Evolutionary conservation across 2,329 filamentous ascomycete genomes (phyloP).

Genomic region (Colletotrichum magnum): DNA sequence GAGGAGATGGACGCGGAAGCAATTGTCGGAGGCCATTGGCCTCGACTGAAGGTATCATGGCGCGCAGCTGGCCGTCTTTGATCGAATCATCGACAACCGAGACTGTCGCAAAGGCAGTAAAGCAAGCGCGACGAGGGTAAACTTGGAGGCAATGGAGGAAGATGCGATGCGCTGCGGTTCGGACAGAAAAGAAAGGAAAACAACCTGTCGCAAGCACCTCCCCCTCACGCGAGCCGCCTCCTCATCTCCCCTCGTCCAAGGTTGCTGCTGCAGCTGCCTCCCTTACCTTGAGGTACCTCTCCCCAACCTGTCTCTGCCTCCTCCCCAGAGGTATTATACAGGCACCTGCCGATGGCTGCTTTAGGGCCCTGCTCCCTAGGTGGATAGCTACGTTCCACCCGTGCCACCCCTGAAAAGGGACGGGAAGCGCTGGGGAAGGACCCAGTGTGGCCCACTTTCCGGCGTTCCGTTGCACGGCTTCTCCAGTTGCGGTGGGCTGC

Average conservation of each 20-base stretch:
- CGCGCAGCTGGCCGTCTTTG: background rate
- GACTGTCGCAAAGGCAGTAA: background rate
- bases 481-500: conserved; percentile 12
- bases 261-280: background rate
- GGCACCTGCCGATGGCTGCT: conserved; percentile 29
- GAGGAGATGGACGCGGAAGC: conserved; percentile 42
- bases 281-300: background rate
- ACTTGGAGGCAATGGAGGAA: background rate
- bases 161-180: background rate
- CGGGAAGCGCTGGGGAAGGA: conserved; percentile 40
- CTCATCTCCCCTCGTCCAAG: background rate
- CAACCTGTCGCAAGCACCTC: background rate
- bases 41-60: conserved; percentile 42
- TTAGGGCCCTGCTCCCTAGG: conserved; percentile 31
- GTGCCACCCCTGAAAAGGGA: conserved; percentile 31
- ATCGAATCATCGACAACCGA: conserved; percentile 10
- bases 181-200: conserved; percentile 2
- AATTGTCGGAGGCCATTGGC: conserved; percentile 43
- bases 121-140: background rate
- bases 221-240: conserved; percentile 20
- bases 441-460: conserved; percentile 37
- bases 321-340: conserved; percentile 18
- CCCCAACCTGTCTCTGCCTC: conserved; percentile 20
- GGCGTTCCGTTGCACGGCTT: conserved; percentile 29
- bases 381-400: conserved; percentile 12